Base-by-base conservation (phyloP, 129 eudicot species). In the Artemisia tridentata region DNA sequence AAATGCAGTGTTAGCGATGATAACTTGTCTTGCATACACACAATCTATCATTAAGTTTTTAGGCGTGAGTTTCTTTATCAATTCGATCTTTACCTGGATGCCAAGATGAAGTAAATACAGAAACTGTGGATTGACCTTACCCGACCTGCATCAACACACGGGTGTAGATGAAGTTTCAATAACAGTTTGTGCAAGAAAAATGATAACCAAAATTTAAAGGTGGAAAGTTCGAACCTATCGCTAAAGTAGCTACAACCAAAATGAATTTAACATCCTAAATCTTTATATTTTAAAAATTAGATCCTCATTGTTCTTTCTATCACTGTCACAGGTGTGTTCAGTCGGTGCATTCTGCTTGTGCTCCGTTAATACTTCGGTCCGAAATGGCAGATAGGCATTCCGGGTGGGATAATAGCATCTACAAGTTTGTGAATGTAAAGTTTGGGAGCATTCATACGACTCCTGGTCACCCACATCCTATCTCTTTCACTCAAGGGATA, bases 61-160 rank as follows among this genome's bases (percentile, higher is more conserved):
- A 23, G 29, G 19, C 29, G 17, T 7, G 3, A 41, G 18, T 48
- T 20, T 48, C n/a, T 50, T 23, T 80, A 13, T 72, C 56, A 27
- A 5, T 8, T 38, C 1, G 6, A 69, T 29, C 29, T 49, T 73
- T 76, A 91, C 96, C 97, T 88, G 97, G 70, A 91, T 91, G 12
- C 97, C 97, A 29, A 88, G 91, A 81, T 91, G 97, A 75, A 91
- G 96, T 71, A 86, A 75, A 81, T 88, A 91, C 0, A 88, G 93
- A 66, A 88, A 91, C 8, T 82, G 68, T n/a, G 86, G 90, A 73
- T 82, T 88, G 68, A 83, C 90, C 75, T 80, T 86, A 49, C 91
- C 96, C 3, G 93, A 84, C 85, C 97, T 91, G 86, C 49, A 77
- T 63, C 38, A 65, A 54, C 6, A 67, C 58, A 63, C 13, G 23